phyloP scores from a whole-genome alignment of 768 basidiomycete species.

The Tricholoma bakamatsutake region DNA sequence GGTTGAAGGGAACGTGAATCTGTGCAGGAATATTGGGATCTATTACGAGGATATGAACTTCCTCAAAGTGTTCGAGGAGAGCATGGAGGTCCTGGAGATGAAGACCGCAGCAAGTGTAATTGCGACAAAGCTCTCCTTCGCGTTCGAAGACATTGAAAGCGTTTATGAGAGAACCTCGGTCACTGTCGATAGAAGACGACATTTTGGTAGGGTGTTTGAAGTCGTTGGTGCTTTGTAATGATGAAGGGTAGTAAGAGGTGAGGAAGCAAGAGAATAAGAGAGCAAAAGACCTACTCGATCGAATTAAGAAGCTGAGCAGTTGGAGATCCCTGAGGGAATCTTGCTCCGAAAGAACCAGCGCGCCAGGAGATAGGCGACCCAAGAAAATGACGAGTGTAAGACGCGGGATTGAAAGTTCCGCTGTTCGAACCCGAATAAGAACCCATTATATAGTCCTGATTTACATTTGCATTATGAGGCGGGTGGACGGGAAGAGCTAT shows the following conservation, averaged over 20 bases:
- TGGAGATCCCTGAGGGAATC: constrained; percentile 58
- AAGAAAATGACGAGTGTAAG: constrained; percentile 62
- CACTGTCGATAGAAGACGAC: constrained; percentile 52
- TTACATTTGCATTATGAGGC: constrained; percentile 13
- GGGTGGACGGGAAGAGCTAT: constrained; percentile 38
- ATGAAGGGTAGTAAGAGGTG: not conserved
- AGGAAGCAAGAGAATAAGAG: not conserved
- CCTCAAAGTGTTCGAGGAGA: constrained; percentile 89
- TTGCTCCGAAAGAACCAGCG: constrained; percentile 56
- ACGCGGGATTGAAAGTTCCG: constrained; percentile 56
- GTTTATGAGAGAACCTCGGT: constrained; percentile 55
- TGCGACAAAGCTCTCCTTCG: constrained; percentile 76
- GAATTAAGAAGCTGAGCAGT: constrained; percentile 57
- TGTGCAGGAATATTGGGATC: constrained; percentile 34
- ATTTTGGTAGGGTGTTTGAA: constrained; percentile 28
- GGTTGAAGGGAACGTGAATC: constrained; percentile 43
- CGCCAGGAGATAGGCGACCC: constrained; percentile 73
- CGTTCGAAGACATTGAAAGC: constrained; percentile 61
- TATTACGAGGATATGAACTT: constrained; percentile 77
- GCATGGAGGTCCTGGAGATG: constrained; percentile 70
- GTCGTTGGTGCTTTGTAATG: constrained; percentile 27
- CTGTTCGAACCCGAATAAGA: constrained; percentile 43
- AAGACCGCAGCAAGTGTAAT: constrained; percentile 87
- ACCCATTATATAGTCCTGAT: constrained; percentile 34
- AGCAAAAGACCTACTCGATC: constrained; percentile 52